Evolutionary conservation across 495 filamentous ascomycete species (phyloP).

Genomic region (Tuber calosporum): DNA sequence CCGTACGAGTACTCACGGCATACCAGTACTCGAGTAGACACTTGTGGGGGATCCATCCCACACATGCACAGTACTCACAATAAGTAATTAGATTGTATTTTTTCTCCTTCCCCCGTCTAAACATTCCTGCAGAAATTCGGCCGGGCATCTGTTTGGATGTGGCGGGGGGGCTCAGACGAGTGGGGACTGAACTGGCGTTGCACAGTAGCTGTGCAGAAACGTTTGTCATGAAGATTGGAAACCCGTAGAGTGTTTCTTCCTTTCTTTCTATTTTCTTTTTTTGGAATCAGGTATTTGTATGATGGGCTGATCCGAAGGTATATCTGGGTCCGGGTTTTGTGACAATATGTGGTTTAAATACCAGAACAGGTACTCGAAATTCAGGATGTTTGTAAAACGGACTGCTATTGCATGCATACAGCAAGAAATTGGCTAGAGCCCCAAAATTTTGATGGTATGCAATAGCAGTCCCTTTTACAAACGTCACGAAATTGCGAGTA

Average conservation of each 20-base stretch:
- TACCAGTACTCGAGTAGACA: neutral
- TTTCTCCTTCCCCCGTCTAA: neutral
- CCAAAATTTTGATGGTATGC: too few relatives aligned
- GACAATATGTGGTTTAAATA: neutral
- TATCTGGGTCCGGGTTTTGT: neutral
- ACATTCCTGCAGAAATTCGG: neutral
- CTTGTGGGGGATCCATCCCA: neutral
- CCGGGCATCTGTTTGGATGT: neutral
- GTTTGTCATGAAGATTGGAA: neutral
- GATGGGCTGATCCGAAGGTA: neutral
- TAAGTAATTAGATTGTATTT: neutral
- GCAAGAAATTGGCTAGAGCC: too few relatives aligned
- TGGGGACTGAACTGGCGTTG: too few relatives aligned
- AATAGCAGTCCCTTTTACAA: too few relatives aligned
- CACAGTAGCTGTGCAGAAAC: neutral
- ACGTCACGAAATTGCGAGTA: too few relatives aligned
- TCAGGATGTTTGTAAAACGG: too few relatives aligned
- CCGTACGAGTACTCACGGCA: neutral
- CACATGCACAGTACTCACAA: neutral
- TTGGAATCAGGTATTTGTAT: neutral
- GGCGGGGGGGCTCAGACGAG: neutral
- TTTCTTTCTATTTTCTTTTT: neutral
- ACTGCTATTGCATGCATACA: too few relatives aligned
- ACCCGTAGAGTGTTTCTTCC: neutral
- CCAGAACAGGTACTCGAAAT: too few relatives aligned